Evolutionary conservation across 495 filamentous ascomycete species (phyloP).

Genomic region (Tirmania nivea): DNA sequence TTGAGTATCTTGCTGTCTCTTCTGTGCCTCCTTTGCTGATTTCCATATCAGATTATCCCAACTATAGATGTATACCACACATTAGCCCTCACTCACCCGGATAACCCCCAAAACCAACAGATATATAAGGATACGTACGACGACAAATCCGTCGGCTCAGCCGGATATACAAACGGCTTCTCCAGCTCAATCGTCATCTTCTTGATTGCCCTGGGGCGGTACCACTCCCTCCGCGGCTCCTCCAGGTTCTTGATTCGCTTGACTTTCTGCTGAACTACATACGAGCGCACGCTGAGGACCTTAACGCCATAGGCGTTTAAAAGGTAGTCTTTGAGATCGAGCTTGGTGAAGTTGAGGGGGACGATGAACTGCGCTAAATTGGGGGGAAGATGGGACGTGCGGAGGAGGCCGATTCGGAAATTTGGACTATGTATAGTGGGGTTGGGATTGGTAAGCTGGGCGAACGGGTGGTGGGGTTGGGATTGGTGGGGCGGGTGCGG

Average conservation of each 20-base stretch:
- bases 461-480: background rate
- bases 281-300: constrained; percentile 50
- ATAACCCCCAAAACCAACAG: background rate
- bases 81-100: constrained; percentile 2
- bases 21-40: constrained; percentile 19
- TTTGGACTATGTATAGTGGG: constrained; percentile 36
- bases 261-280: constrained; percentile 47
- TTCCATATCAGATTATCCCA: constrained; percentile 31
- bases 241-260: constrained; percentile 26
- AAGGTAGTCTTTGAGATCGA: constrained; percentile 80
- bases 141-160: constrained; percentile 33
- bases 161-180: constrained; percentile 67
- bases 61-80: constrained; percentile 19
- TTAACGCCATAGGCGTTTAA: constrained; percentile 48
- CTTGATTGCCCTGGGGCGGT: constrained; percentile 49
- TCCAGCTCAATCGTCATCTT: constrained; percentile 77
- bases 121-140: constrained; percentile 25
- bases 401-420: constrained; percentile 53
- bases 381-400: constrained; percentile 45
- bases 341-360: constrained; percentile 71
- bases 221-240: constrained; percentile 25
- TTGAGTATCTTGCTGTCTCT: constrained; percentile 12
- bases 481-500: background rate
- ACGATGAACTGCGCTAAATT: constrained; percentile 68
- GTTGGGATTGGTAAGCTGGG: background rate